Percentiles rank a stretch among this genome's conserved stretches.
Evolutionary conservation across 352 stramenopile genomes (phyloP).

Genomic region (Nothophytophthora sp.): DNA sequence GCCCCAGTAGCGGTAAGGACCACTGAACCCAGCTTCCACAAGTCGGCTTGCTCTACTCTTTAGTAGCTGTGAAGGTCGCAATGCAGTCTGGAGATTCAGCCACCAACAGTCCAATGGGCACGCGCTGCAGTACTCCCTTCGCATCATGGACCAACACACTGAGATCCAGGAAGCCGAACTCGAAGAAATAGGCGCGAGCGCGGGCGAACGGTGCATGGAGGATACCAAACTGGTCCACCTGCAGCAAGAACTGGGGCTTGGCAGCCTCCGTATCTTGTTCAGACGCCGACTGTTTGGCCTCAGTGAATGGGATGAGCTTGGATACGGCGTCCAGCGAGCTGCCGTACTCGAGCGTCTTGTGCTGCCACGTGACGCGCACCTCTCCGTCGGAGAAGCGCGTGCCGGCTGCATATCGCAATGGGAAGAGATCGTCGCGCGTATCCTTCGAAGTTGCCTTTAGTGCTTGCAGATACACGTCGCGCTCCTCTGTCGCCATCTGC

Average conservation of each 20-base stretch:
- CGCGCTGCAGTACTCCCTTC: conserved; percentile 28
- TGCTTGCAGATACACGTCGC: conserved; percentile 41
- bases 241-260: conserved; percentile 54
- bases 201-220: conserved; percentile 83
- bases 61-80: conserved; percentile 23
- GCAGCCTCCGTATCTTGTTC: conserved; percentile 4
- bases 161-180: conserved; percentile 62
- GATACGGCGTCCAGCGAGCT: conserved; percentile 60
- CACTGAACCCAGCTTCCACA: too few species aligned
- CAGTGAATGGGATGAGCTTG: conserved; percentile 63
- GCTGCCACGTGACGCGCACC: conserved; percentile 46
- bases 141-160: conserved; percentile 42
- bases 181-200: conserved; percentile 83
- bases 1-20: not conserved
- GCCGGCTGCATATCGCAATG: conserved; percentile 77
- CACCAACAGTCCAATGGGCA: conserved; percentile 39
- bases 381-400: conserved; percentile 74
- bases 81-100: conserved; percentile 61
- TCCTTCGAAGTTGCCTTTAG: conserved; percentile 33
- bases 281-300: conserved; percentile 24
- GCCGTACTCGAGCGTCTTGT: conserved; percentile 71
- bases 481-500: conserved; percentile 25
- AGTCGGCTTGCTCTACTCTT: conserved; percentile 5
- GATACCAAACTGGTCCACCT: conserved; percentile 91
- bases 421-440: conserved; percentile 69